These are phyloP conservation scores for Cyclostephanos invisitatus DNA, from an alignment of 108 stramenopile species.

Conservation along the genomic window DNA sequence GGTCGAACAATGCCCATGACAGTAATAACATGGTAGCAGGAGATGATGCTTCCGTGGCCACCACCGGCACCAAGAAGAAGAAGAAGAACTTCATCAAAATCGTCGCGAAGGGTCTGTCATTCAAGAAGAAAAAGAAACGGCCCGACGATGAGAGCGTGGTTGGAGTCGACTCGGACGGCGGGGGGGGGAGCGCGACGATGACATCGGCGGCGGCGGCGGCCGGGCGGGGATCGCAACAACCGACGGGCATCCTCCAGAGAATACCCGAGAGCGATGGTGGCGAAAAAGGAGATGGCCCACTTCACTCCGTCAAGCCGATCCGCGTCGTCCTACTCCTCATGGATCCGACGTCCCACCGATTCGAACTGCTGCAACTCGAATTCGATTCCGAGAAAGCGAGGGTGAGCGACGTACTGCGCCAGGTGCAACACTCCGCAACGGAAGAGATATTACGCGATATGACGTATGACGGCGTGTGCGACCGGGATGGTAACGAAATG, in stretches of 20 bases:
- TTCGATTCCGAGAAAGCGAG: conserved; percentile 75
- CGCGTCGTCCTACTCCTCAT: conserved; percentile 78
- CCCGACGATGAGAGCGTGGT: conserved; percentile 32
- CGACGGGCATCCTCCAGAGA: background rate
- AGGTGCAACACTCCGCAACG: conserved; percentile 69
- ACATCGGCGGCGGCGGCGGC: background rate
- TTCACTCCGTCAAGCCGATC: conserved; percentile 27
- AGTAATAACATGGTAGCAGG: too few species aligned
- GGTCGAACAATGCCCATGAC: conserved; percentile 11
- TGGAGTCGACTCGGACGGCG: conserved; percentile 12
- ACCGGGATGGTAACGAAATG: conserved; percentile 49
- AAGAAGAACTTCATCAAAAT: conserved; percentile 33
- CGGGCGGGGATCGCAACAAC: background rate
- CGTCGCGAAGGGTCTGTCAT: conserved; percentile 30
- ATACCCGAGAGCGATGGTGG: background rate
- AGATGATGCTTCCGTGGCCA: conserved; percentile 25
- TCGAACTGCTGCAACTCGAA: conserved; percentile 86
- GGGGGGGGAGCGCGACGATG: background rate
- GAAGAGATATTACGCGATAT: conserved; percentile 58
- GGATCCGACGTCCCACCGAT: conserved; percentile 75
- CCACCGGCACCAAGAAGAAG: conserved; percentile 37
- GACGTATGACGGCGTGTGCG: conserved; percentile 55
- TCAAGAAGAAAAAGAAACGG: conserved; percentile 34
- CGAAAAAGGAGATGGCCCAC: too few species aligned
- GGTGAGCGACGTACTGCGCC: conserved; percentile 66